Percentiles rank a stretch among this genome's conserved stretches.
These are phyloP conservation scores for Pseudogymnoascus sp. DNA, from an alignment of 2,329 filamentous ascomycete species.

Conservation along the genomic window DNA sequence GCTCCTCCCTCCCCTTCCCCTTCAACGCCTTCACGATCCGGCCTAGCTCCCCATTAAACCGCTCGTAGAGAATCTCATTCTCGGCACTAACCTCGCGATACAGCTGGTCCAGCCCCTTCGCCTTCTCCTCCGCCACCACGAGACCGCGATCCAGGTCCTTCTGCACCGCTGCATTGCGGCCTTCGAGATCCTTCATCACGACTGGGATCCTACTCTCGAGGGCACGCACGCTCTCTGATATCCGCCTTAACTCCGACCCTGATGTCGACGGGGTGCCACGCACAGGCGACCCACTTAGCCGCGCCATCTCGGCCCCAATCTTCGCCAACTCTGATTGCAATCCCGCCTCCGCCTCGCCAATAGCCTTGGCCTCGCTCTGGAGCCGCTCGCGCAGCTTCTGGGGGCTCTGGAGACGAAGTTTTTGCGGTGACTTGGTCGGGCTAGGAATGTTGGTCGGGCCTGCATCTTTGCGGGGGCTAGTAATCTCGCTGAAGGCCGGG, in stretches of 20 bases:
- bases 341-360: slow-evolving; percentile 59
- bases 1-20: slow-evolving; percentile 64
- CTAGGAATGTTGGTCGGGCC: not conserved
- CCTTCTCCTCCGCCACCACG: slow-evolving; percentile 66
- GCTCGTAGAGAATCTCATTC: slow-evolving; percentile 86
- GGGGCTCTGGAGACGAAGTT: slow-evolving; percentile 60
- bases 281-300: slow-evolving; percentile 31
- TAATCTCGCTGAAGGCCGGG: not conserved
- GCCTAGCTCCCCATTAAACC: slow-evolving; percentile 83
- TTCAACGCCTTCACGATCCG: slow-evolving; percentile 71
- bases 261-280: slow-evolving; percentile 18
- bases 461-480: not conserved
- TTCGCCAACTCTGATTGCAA: slow-evolving; percentile 69
- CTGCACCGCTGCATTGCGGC: slow-evolving; percentile 55
- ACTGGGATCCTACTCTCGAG: slow-evolving; percentile 61
- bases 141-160: slow-evolving; percentile 65
- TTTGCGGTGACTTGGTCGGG: slow-evolving; percentile 21
- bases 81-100: slow-evolving; percentile 83
- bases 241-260: slow-evolving; percentile 26
- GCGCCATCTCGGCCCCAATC: slow-evolving; percentile 72
- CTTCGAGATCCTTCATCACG: slow-evolving; percentile 49
- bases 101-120: slow-evolving; percentile 74
- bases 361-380: slow-evolving; percentile 68
- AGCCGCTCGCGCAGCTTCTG: slow-evolving; percentile 78
- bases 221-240: slow-evolving; percentile 50